A percentile compares a stretch with the other conserved stretches of the same genome.
phyloP scores from a whole-genome alignment of 441 rosid species.

The Jatropha multifida region DNA sequence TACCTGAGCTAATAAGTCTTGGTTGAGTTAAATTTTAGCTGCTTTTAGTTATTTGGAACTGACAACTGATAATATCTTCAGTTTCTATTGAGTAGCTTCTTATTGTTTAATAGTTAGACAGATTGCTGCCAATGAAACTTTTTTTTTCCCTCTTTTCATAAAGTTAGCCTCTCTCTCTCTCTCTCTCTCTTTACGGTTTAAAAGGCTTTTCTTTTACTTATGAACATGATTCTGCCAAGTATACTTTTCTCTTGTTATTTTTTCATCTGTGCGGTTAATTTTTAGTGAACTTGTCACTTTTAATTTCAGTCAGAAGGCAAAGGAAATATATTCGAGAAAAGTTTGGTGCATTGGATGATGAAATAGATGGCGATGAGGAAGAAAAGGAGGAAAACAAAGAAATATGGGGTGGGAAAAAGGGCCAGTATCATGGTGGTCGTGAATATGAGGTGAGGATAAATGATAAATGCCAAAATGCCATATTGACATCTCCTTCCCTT shows the following conservation, averaged over 20 bases:
- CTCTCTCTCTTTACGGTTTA: neutral
- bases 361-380: slow-evolving; percentile 59
- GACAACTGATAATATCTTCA: neutral
- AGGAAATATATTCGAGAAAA: slow-evolving; percentile 54
- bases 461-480: slow-evolving; percentile 14
- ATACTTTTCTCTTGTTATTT: neutral
- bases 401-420: slow-evolving; percentile 54
- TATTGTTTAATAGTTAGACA: neutral
- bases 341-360: slow-evolving; percentile 72
- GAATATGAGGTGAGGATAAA: slow-evolving; percentile 56
- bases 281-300: neutral
- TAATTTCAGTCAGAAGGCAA: slow-evolving; percentile 61
- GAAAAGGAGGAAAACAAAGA: slow-evolving; percentile 46
- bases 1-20: neutral
- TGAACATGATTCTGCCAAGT: neutral
- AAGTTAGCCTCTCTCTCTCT: neutral
- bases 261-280: neutral
- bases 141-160: neutral
- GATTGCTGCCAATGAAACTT: neutral
- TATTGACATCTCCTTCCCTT: neutral
- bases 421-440: slow-evolving; percentile 41
- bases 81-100: neutral
- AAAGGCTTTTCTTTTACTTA: neutral
- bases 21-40: neutral
- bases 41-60: neutral